Conservation (phyloP, 2,329 filamentous ascomycete genomes). For the Xylaria sp. region DNA sequence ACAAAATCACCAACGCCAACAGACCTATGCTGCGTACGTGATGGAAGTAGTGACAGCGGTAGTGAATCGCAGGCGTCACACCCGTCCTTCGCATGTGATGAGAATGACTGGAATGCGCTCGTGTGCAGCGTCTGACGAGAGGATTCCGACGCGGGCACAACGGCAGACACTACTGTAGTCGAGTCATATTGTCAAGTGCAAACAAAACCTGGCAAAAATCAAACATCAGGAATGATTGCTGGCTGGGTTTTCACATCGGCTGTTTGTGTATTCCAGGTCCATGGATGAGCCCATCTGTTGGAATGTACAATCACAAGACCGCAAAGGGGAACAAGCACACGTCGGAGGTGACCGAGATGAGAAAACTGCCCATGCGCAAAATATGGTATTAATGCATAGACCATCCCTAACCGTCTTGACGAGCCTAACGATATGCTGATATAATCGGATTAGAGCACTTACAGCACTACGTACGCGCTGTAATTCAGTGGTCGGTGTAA, state of each 20-base stretch:
- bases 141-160: neutral
- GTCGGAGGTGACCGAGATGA: slow-evolving; percentile 19
- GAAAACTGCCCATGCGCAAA: neutral
- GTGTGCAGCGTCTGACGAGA: slow-evolving; percentile 4
- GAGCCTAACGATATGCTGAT: neutral
- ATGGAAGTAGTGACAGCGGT: neutral
- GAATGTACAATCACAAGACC: slow-evolving; percentile 25
- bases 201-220: neutral
- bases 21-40: neutral
- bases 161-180: neutral
- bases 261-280: neutral
- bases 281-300: neutral
- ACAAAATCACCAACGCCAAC: slow-evolving; percentile 1
- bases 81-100: slow-evolving; percentile 15
- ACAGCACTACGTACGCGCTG: too few relatives aligned
- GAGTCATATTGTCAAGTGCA: slow-evolving; percentile 1
- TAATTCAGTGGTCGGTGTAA: too few relatives aligned
- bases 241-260: neutral
- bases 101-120: too few relatives aligned
- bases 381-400: neutral
- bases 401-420: too few relatives aligned
- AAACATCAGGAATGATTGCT: slow-evolving; percentile 1
- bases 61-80: slow-evolving; percentile 2
- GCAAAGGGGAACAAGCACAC: neutral
- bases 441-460: neutral